Evolutionary conservation across 75 land plant genomes (phyloP), one percentile per base, ranked within the genome.

Genomic region (Isoetes taiwanensis): DNA sequence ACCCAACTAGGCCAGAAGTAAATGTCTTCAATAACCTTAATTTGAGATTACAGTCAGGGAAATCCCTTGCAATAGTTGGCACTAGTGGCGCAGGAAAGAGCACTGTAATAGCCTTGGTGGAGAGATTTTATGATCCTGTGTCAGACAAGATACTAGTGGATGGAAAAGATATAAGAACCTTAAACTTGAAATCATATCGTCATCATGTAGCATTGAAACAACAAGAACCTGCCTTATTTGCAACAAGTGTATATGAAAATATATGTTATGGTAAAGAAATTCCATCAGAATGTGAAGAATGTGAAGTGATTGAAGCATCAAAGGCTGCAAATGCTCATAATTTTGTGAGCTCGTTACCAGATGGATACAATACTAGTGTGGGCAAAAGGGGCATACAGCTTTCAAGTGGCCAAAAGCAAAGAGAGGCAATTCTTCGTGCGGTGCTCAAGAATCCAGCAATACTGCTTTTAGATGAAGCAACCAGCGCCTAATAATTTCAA

Each of bases 111-210:
- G 16, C 50, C 4, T n/a, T 46, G 23, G 50, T 46, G 12, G 50
- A 46, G 16, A 46, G 50, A n/a, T 46, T 46, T 23, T 46, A 46
- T n/a, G 50, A 46, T 46, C 50, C 50, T 19, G 50, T 46, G 16
- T 5, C 50, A 8, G 50, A 23, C 21, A 46, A 16, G n/a, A 23
- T 46, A 6, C 16, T 46, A n/a, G 50, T 46, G 50, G 50, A 46
- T 19, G 50, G 50, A 6, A 46, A 16, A n/a, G 50, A 46, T n/a
- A 46, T 46, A 16, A 46, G 16, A 23, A 5, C 4, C 50, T 4
- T 46, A 6, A 46, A 46, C 50, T 19, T 46, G 5, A 5, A 23
- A 46, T 46, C 50, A 16, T 46, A 46, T 23, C 16, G 50, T 19
- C 6, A 23, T 4, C 16, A 6, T 23, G 50, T 46, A 5, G 50